Evolutionary conservation across 495 filamentous ascomycete genomes (phyloP).

Genomic region (Hypoxylon intermedium): DNA sequence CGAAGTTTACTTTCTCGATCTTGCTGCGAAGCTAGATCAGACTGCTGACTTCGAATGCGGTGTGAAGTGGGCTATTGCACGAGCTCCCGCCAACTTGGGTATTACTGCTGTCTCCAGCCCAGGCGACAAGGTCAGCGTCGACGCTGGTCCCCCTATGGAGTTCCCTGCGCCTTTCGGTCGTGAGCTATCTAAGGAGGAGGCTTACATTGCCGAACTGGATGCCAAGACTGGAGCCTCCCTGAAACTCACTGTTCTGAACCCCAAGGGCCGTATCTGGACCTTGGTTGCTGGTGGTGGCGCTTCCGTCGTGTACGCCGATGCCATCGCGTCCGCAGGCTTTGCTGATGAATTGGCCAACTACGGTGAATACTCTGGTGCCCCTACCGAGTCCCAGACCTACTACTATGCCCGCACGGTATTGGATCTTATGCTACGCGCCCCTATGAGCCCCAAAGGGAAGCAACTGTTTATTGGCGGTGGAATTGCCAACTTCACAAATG

Average conservation of each 20-base stretch:
- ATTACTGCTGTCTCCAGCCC: conserved; percentile 64
- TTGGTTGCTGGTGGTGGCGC: conserved; percentile 99
- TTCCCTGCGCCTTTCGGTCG: conserved; percentile 99
- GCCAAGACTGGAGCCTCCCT: conserved; percentile 99
- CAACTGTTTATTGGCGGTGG: conserved; percentile 99
- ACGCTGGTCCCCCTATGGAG: conserved; percentile 97
- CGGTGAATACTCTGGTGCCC: conserved; percentile 98
- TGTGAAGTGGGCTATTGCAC: conserved; percentile 96
- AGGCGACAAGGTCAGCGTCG: conserved; percentile 84
- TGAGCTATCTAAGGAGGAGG: conserved; percentile 97
- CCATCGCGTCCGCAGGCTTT: conserved; percentile 96
- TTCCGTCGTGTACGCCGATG: conserved; percentile 98
- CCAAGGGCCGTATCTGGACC: conserved; percentile 92
- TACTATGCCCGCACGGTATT: conserved; percentile 97
- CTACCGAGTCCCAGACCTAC: conserved; percentile 97
- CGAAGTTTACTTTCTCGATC: conserved; percentile 95
- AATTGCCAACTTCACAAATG: conserved; percentile 99
- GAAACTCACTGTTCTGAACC: conserved; percentile 96
- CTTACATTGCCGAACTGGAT: conserved; percentile 97
- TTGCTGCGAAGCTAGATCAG: conserved; percentile 98
- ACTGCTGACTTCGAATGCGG: conserved; percentile 99
- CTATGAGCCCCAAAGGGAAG: conserved; percentile 86
- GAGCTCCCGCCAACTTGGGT: conserved; percentile 85
- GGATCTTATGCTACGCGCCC: conserved; percentile 96
- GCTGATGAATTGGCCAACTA: conserved; percentile 98